phyloP scores from a whole-genome alignment of 2,329 filamentous ascomycete species.

The Aspergillus brasiliensis region DNA sequence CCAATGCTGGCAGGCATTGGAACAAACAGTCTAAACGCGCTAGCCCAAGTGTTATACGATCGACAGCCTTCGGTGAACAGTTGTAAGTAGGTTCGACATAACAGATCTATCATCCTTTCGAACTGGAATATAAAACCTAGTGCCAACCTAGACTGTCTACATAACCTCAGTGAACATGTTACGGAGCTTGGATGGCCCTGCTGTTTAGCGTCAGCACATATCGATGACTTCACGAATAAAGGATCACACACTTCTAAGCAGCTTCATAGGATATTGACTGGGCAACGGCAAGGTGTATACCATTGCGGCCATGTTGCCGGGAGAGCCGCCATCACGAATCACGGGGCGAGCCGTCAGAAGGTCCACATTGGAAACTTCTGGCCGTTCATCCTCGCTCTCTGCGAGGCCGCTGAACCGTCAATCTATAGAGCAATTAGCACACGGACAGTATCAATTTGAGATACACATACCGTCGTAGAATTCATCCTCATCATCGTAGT shows the following conservation, averaged over 20 bases:
- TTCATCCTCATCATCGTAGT: slow-evolving; percentile 87
- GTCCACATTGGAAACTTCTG: slow-evolving; percentile 55
- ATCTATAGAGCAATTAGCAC: slow-evolving; percentile 55
- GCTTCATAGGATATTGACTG: slow-evolving; percentile 39
- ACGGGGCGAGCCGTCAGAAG: slow-evolving; percentile 58
- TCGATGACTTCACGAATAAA: background rate
- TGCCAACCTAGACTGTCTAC: slow-evolving; percentile 29
- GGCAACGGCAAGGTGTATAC: slow-evolving; percentile 31
- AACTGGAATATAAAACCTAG: slow-evolving; percentile 27
- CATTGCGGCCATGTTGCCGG: slow-evolving; percentile 36
- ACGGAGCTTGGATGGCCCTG: slow-evolving; percentile 50
- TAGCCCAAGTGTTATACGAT: slow-evolving; percentile 21
- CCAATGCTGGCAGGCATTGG: slow-evolving; percentile 18
- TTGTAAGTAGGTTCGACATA: slow-evolving; percentile 12
- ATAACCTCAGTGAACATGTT: slow-evolving; percentile 33
- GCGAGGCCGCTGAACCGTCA: slow-evolving; percentile 90
- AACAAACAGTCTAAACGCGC: slow-evolving; percentile 22
- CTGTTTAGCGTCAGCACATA: background rate
- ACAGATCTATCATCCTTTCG: slow-evolving; percentile 30
- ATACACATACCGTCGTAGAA: slow-evolving; percentile 72
- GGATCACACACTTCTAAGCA: slow-evolving; percentile 41
- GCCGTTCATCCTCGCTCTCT: slow-evolving; percentile 80
- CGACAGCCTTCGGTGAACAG: slow-evolving; percentile 18
- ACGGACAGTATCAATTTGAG: background rate
- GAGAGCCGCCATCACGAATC: slow-evolving; percentile 38